Conservation (phyloP, 2,329 filamentous ascomycete genomes). For the Myriosclerotinia scirpicola region DNA sequence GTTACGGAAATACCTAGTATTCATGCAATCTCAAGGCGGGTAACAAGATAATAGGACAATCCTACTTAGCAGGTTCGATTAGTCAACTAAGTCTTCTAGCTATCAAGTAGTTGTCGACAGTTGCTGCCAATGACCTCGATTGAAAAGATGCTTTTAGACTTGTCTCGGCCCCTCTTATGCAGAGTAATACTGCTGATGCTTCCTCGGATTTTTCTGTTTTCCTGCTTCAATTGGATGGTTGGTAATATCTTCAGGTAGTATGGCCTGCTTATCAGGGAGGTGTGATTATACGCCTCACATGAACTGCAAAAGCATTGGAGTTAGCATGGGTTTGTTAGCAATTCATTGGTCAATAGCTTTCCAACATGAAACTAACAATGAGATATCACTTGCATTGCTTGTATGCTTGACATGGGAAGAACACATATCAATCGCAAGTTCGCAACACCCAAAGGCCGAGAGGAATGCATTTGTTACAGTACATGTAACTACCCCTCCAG, state of each 20-base stretch:
- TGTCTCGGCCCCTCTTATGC: background rate
- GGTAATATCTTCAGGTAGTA: background rate
- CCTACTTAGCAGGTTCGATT: background rate
- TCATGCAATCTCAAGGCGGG: background rate
- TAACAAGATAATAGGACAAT: background rate
- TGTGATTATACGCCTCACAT: slow-evolving; percentile 1
- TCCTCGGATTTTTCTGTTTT: background rate
- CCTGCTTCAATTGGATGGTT: background rate
- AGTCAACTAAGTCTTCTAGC: background rate
- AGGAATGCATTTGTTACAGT: background rate
- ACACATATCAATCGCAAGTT: background rate
- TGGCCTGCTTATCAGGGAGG: background rate
- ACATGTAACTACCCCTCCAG: slow-evolving; percentile 5
- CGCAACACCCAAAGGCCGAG: background rate
- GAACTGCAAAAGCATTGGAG: background rate
- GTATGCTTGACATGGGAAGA: background rate
- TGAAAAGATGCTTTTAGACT: background rate
- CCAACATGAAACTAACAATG: slow-evolving; percentile 1
- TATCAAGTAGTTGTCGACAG: background rate
- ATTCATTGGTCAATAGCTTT: background rate
- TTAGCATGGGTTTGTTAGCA: background rate
- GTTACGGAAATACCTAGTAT: background rate
- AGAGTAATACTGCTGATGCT: background rate
- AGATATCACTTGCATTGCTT: slow-evolving; percentile 6
- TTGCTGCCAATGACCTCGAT: background rate